Evolutionary conservation across 108 stramenopile genomes (phyloP).

Genomic region (Tribonema minus): DNA sequence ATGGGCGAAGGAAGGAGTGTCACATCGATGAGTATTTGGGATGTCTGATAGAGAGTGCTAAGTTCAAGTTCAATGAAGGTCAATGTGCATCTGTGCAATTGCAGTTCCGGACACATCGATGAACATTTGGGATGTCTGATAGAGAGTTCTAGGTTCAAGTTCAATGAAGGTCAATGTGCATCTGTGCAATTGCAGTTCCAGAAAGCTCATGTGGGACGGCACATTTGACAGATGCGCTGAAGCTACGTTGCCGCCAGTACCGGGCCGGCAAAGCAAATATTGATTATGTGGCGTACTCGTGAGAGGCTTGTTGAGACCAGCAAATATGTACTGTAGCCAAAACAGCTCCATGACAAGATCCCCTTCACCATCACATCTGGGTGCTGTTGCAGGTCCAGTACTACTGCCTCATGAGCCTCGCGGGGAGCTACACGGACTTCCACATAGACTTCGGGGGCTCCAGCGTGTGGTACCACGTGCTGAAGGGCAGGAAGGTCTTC

Average conservation of each 20-base stretch:
- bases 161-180: no score
- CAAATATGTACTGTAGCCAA: background rate
- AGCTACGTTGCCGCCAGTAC: no score
- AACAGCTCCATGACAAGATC: no score
- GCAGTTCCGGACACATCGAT: background rate
- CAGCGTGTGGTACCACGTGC: constrained; percentile 85
- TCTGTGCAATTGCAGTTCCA: no score
- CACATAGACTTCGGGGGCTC: constrained; percentile 93
- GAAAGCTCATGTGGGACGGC: constrained; percentile 38
- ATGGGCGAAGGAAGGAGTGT: background rate
- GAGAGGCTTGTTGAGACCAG: background rate
- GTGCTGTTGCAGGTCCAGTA: constrained; percentile 57
- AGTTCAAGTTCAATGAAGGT: background rate
- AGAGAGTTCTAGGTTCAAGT: background rate
- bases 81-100: background rate
- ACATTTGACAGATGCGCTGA: no score
- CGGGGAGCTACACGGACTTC: constrained; percentile 83
- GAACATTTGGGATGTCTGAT: background rate
- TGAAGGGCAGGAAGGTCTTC: constrained; percentile 74
- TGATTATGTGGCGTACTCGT: background rate
- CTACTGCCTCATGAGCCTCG: constrained; percentile 77
- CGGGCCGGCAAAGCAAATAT: no score
- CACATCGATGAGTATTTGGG: background rate
- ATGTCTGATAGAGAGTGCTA: background rate
- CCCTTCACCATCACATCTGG: background rate